These are phyloP conservation scores for Rhizopogon vulgaris DNA, from an alignment of 768 basidiomycete genomes.

Conservation along the genomic window DNA sequence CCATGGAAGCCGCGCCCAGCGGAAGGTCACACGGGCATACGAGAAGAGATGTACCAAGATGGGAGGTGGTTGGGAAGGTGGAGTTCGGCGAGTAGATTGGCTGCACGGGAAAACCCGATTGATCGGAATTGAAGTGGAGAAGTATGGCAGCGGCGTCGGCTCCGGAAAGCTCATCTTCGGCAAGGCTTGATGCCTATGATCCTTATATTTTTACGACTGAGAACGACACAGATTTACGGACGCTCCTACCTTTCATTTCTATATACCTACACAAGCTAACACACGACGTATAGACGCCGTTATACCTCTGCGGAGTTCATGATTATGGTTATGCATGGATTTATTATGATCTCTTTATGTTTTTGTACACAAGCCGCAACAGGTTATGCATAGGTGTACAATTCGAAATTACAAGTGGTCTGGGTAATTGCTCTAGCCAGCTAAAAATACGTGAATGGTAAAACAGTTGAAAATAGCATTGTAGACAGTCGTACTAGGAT, in stretches of 20 bases:
- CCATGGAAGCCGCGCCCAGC: conserved; percentile 47
- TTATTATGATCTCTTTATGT: conserved; percentile 1
- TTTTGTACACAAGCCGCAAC: neutral
- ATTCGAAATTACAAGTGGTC: neutral
- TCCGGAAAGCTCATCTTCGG: conserved; percentile 47
- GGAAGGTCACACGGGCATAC: conserved; percentile 55
- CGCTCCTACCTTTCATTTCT: neutral
- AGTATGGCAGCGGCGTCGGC: conserved; percentile 29
- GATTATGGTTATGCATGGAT: neutral
- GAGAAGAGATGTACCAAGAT: conserved; percentile 53
- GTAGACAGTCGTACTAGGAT: conserved; percentile 13
- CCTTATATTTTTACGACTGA: neutral
- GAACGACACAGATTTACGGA: neutral
- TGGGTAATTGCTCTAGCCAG: neutral
- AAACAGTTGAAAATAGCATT: neutral
- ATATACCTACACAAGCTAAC: neutral
- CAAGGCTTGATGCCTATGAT: conserved; percentile 24
- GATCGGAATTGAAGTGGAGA: conserved; percentile 57
- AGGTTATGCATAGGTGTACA: neutral
- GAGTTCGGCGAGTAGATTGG: conserved; percentile 65
- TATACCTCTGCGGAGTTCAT: neutral
- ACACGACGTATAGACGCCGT: neutral
- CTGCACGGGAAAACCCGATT: conserved; percentile 54
- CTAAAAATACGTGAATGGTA: neutral
- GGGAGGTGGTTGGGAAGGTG: conserved; percentile 66